phyloP scores from a whole-genome alignment of 805 yeast genomes.

The Kodamaea neixiangensis region DNA sequence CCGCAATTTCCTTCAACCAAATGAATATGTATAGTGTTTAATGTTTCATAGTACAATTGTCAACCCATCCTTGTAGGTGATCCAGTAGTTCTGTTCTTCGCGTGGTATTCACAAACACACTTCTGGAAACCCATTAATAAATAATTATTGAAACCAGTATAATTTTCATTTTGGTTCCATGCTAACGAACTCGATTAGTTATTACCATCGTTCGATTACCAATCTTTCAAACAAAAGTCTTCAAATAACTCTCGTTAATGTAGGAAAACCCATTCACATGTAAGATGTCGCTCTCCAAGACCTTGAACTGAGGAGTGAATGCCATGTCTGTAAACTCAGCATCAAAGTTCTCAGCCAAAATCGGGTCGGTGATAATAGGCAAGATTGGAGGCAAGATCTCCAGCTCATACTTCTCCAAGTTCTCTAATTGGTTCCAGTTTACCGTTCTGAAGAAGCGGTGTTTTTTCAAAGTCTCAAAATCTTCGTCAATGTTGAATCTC shows the following conservation, averaged over 20 bases:
- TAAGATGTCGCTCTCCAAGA: constrained; percentile 29
- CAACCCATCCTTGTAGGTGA: neutral
- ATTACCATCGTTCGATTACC: neutral
- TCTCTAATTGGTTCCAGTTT: constrained; percentile 38
- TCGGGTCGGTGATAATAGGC: constrained; percentile 46
- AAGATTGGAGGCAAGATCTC: constrained; percentile 40
- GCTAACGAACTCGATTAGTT: no score
- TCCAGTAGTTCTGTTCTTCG: neutral
- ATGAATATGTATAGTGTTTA: neutral
- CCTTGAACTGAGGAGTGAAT: constrained; percentile 29
- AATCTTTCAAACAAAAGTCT: neutral
- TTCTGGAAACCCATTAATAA: neutral
- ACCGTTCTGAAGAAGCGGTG: constrained; percentile 43
- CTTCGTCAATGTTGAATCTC: constrained; percentile 39
- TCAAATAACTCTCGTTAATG: constrained; percentile 40
- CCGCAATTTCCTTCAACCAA: neutral
- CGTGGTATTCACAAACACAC: neutral
- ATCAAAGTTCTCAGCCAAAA: constrained; percentile 47
- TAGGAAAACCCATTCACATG: constrained; percentile 45
- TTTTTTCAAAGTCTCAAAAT: constrained; percentile 32
- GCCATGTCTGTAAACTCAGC: constrained; percentile 44
- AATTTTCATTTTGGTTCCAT: no score
- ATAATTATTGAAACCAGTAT: neutral
- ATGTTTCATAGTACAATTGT: neutral
- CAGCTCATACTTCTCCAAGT: constrained; percentile 16